These are phyloP conservation scores for Zymoseptoria brevis DNA, from an alignment of 2,329 filamentous ascomycete species.

Conservation along the genomic window DNA sequence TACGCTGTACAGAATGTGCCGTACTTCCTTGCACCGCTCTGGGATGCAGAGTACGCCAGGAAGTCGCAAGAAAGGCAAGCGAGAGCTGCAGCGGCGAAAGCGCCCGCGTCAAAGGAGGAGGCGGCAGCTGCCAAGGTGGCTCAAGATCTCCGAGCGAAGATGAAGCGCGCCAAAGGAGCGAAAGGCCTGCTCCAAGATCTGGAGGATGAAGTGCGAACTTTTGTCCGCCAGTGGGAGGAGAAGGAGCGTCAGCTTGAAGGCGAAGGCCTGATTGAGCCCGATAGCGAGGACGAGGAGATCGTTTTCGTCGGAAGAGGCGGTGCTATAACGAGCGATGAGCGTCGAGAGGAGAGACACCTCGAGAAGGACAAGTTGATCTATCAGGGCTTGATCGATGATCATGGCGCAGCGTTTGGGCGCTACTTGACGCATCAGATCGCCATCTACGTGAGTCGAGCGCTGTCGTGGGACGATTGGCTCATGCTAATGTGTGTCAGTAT, in stretches of 20 bases:
- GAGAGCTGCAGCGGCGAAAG: slow-evolving; percentile 38
- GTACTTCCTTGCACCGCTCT: slow-evolving; percentile 80
- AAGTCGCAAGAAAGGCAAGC: slow-evolving; percentile 26
- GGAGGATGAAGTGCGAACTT: slow-evolving; percentile 74
- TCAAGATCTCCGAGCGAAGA: slow-evolving; percentile 67
- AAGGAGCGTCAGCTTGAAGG: slow-evolving; percentile 41
- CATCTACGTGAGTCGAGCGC: slow-evolving; percentile 48
- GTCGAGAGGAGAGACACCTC: slow-evolving; percentile 44
- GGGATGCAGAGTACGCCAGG: slow-evolving; percentile 54
- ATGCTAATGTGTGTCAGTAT: slow-evolving; percentile 43
- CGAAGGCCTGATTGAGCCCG: slow-evolving; percentile 38
- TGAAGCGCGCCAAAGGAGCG: slow-evolving; percentile 73
- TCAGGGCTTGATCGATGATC: slow-evolving; percentile 68
- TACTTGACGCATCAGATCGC: slow-evolving; percentile 92
- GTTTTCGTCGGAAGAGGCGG: slow-evolving; percentile 73
- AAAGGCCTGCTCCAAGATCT: slow-evolving; percentile 73
- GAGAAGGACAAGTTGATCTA: slow-evolving; percentile 66
- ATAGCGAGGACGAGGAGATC: slow-evolving; percentile 71
- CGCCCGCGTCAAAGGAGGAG: slow-evolving; percentile 42
- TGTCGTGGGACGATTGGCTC: background rate
- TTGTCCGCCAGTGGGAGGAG: slow-evolving; percentile 56
- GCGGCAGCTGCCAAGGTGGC: slow-evolving; percentile 53
- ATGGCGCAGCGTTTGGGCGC: slow-evolving; percentile 72
- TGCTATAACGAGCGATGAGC: slow-evolving; percentile 50
- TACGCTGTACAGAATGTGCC: slow-evolving; percentile 71